Evolutionary conservation across 1,139 yeast species (phyloP).

Genomic region (Geotrichum siamense): DNA sequence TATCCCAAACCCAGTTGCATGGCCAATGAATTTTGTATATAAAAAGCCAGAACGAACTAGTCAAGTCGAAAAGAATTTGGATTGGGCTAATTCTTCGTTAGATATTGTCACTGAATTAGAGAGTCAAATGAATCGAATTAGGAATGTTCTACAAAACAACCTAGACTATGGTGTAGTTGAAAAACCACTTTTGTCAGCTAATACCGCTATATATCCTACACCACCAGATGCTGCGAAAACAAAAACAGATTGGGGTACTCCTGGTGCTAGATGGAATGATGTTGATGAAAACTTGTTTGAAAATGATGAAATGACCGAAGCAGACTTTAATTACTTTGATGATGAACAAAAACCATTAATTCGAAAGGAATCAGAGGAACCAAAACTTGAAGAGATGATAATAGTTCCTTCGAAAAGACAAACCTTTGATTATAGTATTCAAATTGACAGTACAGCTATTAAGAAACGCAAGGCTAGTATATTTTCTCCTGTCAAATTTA

Average conservation of each 20-base stretch:
- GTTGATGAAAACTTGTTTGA: slow-evolving; percentile 41
- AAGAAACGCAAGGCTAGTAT: slow-evolving; percentile 42
- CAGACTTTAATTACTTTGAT: slow-evolving; percentile 41
- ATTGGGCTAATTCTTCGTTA: slow-evolving; percentile 1
- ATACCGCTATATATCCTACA: slow-evolving; percentile 31
- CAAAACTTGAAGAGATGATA: background rate
- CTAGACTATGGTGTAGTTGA: background rate
- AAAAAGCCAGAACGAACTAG: slow-evolving; percentile 15
- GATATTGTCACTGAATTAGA: slow-evolving; percentile 14
- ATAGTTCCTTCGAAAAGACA: background rate
- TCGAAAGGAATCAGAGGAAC: slow-evolving; percentile 3
- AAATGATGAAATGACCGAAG: slow-evolving; percentile 37
- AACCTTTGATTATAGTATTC: background rate
- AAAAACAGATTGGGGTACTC: slow-evolving; percentile 25
- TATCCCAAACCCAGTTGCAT: slow-evolving; percentile 8
- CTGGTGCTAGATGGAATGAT: slow-evolving; percentile 33
- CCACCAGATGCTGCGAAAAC: slow-evolving; percentile 33
- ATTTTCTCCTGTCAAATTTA: slow-evolving; percentile 74
- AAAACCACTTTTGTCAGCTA: background rate
- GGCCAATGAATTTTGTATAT: slow-evolving; percentile 17
- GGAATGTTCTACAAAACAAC: background rate
- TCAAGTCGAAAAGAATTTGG: background rate
- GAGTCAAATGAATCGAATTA: slow-evolving; percentile 10
- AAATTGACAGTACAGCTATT: background rate
- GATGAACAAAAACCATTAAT: slow-evolving; percentile 24